phyloP scores from a whole-genome alignment of 345 rosid species.

The Arabidopsis suecica region DNA sequence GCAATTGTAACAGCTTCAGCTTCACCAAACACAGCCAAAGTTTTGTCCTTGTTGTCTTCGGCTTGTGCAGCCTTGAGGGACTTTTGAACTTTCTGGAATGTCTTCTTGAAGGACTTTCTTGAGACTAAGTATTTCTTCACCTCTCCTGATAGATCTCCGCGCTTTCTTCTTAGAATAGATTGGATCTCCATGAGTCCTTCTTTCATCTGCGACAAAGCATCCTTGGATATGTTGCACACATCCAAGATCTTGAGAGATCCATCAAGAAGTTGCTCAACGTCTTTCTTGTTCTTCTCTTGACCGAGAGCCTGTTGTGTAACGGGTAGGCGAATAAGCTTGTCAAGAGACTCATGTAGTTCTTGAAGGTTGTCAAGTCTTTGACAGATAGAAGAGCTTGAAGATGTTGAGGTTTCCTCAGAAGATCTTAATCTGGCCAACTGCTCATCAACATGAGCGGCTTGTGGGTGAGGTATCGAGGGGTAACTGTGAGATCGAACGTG shows the following conservation, averaged over 20 bases:
- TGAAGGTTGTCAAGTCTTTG: conserved; percentile 38
- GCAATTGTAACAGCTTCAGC: conserved; percentile 34
- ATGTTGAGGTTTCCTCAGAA: conserved; percentile 39
- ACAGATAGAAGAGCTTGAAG: conserved; percentile 40
- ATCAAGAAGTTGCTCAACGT: conserved; percentile 44
- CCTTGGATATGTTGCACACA: conserved; percentile 43
- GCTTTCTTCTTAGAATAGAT: conserved; percentile 31
- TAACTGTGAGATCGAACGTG: conserved; percentile 49
- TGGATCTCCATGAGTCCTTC: conserved; percentile 42
- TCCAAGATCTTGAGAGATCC: conserved; percentile 49
- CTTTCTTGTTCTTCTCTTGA: conserved; percentile 40
- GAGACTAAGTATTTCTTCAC: conserved; percentile 33
- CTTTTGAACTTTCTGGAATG: conserved; percentile 18
- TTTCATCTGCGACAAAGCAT: conserved; percentile 47
- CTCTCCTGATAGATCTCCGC: conserved; percentile 17
- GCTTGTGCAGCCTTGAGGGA: not conserved
- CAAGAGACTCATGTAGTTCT: conserved; percentile 43
- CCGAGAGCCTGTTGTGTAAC: conserved; percentile 31
- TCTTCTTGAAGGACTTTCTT: conserved; percentile 33
- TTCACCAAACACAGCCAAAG: conserved; percentile 25
- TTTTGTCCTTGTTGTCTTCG: not conserved
- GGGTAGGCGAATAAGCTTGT: conserved; percentile 42
- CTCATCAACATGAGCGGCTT: conserved; percentile 34
- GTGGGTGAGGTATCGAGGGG: conserved; percentile 44
- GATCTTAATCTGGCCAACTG: conserved; percentile 47